Conservation (phyloP, 768 basidiomycete genomes). For the Scleroderma bovista region DNA sequence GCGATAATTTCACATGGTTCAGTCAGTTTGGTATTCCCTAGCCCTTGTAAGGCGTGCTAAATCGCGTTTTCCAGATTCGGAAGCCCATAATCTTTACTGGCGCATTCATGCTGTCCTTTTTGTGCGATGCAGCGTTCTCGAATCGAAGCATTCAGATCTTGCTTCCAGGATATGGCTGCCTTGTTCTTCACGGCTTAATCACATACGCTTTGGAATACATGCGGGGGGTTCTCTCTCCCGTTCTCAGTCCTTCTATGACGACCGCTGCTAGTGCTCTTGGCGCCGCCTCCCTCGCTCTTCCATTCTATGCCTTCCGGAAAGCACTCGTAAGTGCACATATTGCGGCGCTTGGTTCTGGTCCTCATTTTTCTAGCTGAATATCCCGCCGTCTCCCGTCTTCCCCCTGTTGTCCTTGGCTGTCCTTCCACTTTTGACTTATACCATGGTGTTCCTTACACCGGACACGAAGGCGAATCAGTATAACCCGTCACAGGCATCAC, state of each 20-base stretch:
- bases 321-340: slow-evolving; percentile 42
- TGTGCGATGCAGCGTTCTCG: slow-evolving; percentile 47
- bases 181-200: slow-evolving; percentile 52
- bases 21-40: slow-evolving; percentile 29
- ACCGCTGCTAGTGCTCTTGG: slow-evolving; percentile 55
- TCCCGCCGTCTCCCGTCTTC: slow-evolving; percentile 45
- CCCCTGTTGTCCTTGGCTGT: slow-evolving; percentile 53
- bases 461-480: slow-evolving; percentile 42
- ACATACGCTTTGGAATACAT: slow-evolving; percentile 63
- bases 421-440: slow-evolving; percentile 58
- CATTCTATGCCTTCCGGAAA: slow-evolving; percentile 57
- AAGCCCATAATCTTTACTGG: slow-evolving; percentile 42
- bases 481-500: slow-evolving; percentile 46
- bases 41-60: neutral
- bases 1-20: slow-evolving; percentile 44
- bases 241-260: slow-evolving; percentile 51
- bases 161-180: slow-evolving; percentile 62
- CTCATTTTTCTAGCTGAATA: slow-evolving; percentile 38
- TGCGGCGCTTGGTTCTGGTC: neutral
- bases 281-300: slow-evolving; percentile 56
- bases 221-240: slow-evolving; percentile 49
- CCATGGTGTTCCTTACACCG: slow-evolving; percentile 56
- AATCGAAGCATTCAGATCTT: slow-evolving; percentile 33
- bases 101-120: slow-evolving; percentile 50
- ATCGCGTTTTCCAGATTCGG: slow-evolving; percentile 35